These are phyloP conservation scores for Phyllosticta citriasiana DNA, from an alignment of 2,329 filamentous ascomycete species.

Conservation along the genomic window DNA sequence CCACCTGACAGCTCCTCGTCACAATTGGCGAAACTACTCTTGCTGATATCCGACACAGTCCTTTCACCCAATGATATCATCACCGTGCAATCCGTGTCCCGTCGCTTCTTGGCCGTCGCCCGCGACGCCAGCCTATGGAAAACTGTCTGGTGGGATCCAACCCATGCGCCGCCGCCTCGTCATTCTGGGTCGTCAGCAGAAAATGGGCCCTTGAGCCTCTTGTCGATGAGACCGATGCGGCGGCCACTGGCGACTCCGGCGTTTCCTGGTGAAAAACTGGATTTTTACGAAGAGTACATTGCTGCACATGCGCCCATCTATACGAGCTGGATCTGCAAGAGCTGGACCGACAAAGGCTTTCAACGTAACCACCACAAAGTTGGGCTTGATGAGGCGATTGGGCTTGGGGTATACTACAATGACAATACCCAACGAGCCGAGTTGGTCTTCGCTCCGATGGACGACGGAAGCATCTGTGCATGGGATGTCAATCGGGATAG, in stretches of 20 bases:
- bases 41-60: slow-evolving; percentile 33
- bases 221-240: slow-evolving; percentile 19
- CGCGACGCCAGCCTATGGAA: slow-evolving; percentile 74
- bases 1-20: not conserved
- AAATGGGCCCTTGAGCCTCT: slow-evolving; percentile 14
- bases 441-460: slow-evolving; percentile 64
- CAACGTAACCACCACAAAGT: not conserved
- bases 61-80: slow-evolving; percentile 57
- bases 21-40: not conserved
- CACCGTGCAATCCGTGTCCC: slow-evolving; percentile 59
- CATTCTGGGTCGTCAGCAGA: slow-evolving; percentile 38
- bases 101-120: slow-evolving; percentile 53
- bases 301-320: slow-evolving; percentile 66
- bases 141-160: slow-evolving; percentile 56
- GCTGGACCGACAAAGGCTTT: slow-evolving; percentile 28
- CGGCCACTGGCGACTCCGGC: slow-evolving; percentile 61
- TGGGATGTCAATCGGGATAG: slow-evolving; percentile 50
- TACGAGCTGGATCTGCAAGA: slow-evolving; percentile 66
- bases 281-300: slow-evolving; percentile 86
- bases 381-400: slow-evolving; percentile 44
- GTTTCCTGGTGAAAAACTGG: slow-evolving; percentile 58
- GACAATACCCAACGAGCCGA: slow-evolving; percentile 40
- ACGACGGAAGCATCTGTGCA: slow-evolving; percentile 78
- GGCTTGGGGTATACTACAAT: slow-evolving; percentile 56
- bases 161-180: slow-evolving; percentile 57